Base-by-base conservation (phyloP, 2,329 filamentous ascomycete genomes). In the Fusarium sp. region DNA sequence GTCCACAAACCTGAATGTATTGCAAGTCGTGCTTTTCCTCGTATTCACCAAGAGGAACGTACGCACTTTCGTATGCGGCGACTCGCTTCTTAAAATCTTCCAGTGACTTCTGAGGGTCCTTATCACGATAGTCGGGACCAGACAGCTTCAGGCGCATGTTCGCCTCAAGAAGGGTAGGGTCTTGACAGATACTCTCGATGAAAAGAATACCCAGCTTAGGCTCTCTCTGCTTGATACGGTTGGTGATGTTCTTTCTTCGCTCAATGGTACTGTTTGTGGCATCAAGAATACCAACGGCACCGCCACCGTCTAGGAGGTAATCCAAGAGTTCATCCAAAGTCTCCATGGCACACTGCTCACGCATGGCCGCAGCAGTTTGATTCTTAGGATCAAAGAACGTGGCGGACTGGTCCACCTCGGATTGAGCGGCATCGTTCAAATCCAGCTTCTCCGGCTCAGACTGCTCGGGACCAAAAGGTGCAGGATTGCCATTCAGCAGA, bases 121-220 rank as follows among this genome's bases (percentile, higher is more conserved):
- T 97, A 79, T 94, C 93, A 77, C 92, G 93, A 84, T 99, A 99
- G 81, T 99, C 96, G 0, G 96, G 96, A 1, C 96, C 96, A 6
- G 93, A 97, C 10, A 98, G 89, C 85, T 98, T 98, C 69, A 98
- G 85, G 32, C 95, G 94, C 94, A 98, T 98, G 78, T 98, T 98
- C 20, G 95, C 93, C 81, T 98, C 95, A 40, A 98, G 86, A 30
- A 98, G 85, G 80, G 89, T 89, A 64, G 93, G 86, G 75, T 98
- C 95, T 67, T 94, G 87, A 81, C 96, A 99, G 56, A 97, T 92
- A 76, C 94, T 97, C 83, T 99, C 96, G 32, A 99, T 92, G 80
- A 98, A 99, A 14, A 99, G 85, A 20, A 99, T 94, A 35, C 95
- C 95, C 26, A 99, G 86, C 66, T 93, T 92, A 4, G 95, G 94